Base-by-base conservation (phyloP, 139 green algal genomes). In the Pseudopediastrum boryanum region DNA sequence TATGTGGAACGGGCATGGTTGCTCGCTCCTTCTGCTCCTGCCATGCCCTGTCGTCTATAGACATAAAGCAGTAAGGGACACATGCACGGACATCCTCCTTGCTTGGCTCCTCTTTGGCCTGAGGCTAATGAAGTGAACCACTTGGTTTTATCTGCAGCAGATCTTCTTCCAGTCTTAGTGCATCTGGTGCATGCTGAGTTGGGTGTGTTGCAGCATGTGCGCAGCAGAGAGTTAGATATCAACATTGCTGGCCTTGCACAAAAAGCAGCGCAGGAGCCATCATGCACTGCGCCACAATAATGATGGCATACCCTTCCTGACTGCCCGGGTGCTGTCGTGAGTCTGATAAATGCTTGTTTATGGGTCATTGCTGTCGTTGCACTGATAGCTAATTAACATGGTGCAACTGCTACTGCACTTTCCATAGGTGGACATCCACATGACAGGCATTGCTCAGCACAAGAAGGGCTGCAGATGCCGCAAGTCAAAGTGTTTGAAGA, bases 401-500 rank as follows among this genome's bases (percentile, higher is more conserved):
- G 25, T 77, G 31, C 48, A 23, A 4, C 50, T 48, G 48, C 25
- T 51, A 25, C 64, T 72, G 27, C 54, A 59, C 7, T 4, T 1
- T 41, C 52, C 51, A 61, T 68, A 7, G 73, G 39, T 31, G 44
- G 58, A 25, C 27, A 38, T 41, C 23, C 51, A 48, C 25, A 41
- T n/a, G 9, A 27, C 70, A 42, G 48, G 48, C 9, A 3, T 71
- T 21, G 64, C 43, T 13, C 5, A 65, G 44, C 89, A 93, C 82
- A 89, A 89, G 67, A 93, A 90, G 69, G 90, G 90, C 68, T 95
- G 90, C 80, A 83, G 85, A 39, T 95, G 90, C 86, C 35, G 43
- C 35, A 86, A 84, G 65, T 86, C 78, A 0, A 65, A 80, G 25
- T 91, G 87, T 67, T 76, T 87, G 16, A 91, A 91, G 66, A 89